Evolutionary conservation across 116 monocot species (phyloP), one percentile per base, ranked within the genome.

Genomic region (Zostera marina): DNA sequence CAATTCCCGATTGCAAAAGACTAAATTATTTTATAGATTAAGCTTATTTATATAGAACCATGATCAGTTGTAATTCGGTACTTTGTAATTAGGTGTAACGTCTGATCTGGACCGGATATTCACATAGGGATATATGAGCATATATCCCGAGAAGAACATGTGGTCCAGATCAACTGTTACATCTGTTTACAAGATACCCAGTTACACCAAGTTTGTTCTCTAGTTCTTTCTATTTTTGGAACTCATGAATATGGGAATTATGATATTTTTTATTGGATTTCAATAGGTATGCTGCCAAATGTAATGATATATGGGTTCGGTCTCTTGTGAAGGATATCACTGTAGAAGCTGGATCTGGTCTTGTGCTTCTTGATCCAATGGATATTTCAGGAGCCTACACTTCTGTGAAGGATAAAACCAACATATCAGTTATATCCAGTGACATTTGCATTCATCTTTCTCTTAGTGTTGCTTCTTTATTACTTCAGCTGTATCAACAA

Each of bases 301-400:
- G 71, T 61, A 85, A 78, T 62, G 85, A 98, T 58, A 70, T 83
- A 14, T 89, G 89, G 89, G 77, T 83, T 22, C 75, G 80, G 44
- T 72, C 76, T 22, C 73, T 85, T 62, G 66, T 89, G 11, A 98
- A 98, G 71, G 96, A 98, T 72, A 60, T 98, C 9, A 81, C 90
- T 3, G 59, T 98, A 72, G 96, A 98, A 64, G 78, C 96, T 63
- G 96, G 90, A 52, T 86, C 96, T 20, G 96, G 96, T 72, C 83
- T 89, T 65, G 73, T 89, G 51, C 67, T 96, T 78, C 72, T 96
- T 61, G 90, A 85, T 55, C 88, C 96, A 44, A 67, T 89, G 23
- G 90, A 96, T 73, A 61, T 96, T 70, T 85, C 85, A 19, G 89
- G 85, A 43, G 82, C 80, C 47, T 96, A 89, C 68, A 82, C 96